Evolutionary conservation across 2,329 filamentous ascomycete genomes (phyloP), one percentile per base, ranked within the genome.

Genomic region (Chaetomium strumarium): DNA sequence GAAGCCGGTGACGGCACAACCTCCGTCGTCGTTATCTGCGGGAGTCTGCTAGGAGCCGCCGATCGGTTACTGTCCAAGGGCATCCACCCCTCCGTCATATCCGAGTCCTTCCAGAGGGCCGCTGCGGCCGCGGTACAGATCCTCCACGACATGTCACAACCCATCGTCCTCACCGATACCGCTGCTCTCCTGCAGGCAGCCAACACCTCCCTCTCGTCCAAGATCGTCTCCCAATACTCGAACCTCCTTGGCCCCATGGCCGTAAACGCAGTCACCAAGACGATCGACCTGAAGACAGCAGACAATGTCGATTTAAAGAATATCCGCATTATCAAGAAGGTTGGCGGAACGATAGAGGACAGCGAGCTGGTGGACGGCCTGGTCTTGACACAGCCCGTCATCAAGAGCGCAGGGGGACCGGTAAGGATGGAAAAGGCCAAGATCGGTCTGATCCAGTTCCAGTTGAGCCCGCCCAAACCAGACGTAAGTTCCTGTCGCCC

Each of bases 1-100:
- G 93, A 99, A 72, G 93, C 93, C 58, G 93, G 93, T 74, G 93
- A 99, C 70, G 95, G 93, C 65, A 99, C 93, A 52, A 99, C 93
- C 34, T 97, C 92, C 3, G 93, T 99, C 24, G 93, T 99, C 30
- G 93, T 99, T 61, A 96, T 99, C 72, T 93, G 90, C 63, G 95
- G 93, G 67, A 95, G 90, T 74, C 78, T 99, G 63, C 80, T 99
- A 43, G 92, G 90, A 63, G 93, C 93, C 49, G 93, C 93, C 58
- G 93, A 99, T 75, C 82, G 88, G 67, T 78, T 99, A 70, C 78
- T 99, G 62, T 78, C 77, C 65, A 99, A 97, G 79, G 88, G 89
- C 70, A 93, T 99, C 66, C 93, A 99, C 76, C 93, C 93, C 58
- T 96, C 93, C 49, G 85, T 96, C 72, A 99, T 99, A 67, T 95